Base-by-base conservation (phyloP, 1,139 yeast species). In the Candida anutae region DNA sequence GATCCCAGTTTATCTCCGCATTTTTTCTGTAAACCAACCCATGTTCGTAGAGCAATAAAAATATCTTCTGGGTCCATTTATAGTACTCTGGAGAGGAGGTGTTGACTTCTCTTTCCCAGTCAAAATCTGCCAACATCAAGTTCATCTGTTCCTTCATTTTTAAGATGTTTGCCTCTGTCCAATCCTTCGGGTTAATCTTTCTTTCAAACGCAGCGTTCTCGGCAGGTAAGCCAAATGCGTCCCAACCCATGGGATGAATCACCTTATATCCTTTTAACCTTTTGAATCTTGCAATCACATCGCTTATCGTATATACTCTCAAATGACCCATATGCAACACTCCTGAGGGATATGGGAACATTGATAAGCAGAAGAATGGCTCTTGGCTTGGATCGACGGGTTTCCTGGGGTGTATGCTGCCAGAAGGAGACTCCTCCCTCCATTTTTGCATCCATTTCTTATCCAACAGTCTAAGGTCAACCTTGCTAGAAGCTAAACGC, bases 211-310 rank as follows among this genome's bases (percentile, higher is more conserved):
- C 98, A 0, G 98, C 98, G 53, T 90, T 90, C 49, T 90, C 98
- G 0, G 98, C 98, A 0, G 98, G 98, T 22, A 90, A 62, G 0
- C 98, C 98, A 62, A 90, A 90, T 0, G 97, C 95, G 61, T 90
- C 98, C 96, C 97, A 90, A 0, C 98, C 98, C 94, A 90, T 88
- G 0, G 98, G 96, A 49, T 90, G 95, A 5, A 88, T 66, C 12
- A 88, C 95, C 24, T 77, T 60, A 38, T 67, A 72, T 1, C 95
- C 96, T 32, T 69, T 72, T 55, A 83, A 69, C 37, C 93, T 62
- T 42, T 84, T 73, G 53, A 73, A 90, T 39, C 97, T 59, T 1
- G 94, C 73, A 22, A 90, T 50, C 1, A 77, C 81, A 50, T 90
- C 98, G 44, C 90, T 77, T 23, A 90, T 85, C 1, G 95, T 82